phyloP scores from a whole-genome alignment of 257 asterid species.

The Apocynum venetum region DNA sequence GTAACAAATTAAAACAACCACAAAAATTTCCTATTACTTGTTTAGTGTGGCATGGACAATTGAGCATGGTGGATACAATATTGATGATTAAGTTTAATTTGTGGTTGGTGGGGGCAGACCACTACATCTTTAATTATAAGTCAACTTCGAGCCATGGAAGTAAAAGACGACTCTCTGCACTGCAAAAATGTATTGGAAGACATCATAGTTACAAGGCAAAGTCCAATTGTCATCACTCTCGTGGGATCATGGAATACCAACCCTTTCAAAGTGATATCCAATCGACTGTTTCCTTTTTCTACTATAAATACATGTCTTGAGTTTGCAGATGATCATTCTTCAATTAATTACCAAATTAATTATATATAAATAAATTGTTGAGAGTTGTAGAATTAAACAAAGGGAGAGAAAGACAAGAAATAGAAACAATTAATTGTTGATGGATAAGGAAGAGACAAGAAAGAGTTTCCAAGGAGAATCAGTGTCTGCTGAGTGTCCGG shows the following conservation, averaged over 20 bases:
- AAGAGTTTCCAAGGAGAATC: constrained; percentile 21
- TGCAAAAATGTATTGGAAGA: not conserved
- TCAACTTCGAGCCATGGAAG: not conserved
- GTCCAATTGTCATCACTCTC: not conserved
- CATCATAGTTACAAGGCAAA: constrained; percentile 8
- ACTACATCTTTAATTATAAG: not conserved
- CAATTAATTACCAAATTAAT: not conserved
- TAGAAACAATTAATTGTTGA: not conserved
- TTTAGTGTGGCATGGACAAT: no score
- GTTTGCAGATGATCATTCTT: constrained; percentile 6
- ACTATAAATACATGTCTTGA: not conserved
- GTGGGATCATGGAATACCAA: not conserved
- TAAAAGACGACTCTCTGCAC: not conserved
- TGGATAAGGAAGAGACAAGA: constrained; percentile 32
- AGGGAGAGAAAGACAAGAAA: not conserved
- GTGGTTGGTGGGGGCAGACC: constrained; percentile 16
- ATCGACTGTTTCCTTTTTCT: not conserved
- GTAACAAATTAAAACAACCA: not conserved
- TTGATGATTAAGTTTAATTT: not conserved
- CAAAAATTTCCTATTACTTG: not conserved
- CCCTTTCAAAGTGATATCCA: not conserved
- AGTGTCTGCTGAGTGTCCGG: not conserved
- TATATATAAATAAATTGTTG: no score
- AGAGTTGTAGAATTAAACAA: not conserved
- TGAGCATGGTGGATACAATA: not conserved